Conservation (phyloP, 1,284 basidiomycete species). For the Ceratobasidium sp. region DNA sequence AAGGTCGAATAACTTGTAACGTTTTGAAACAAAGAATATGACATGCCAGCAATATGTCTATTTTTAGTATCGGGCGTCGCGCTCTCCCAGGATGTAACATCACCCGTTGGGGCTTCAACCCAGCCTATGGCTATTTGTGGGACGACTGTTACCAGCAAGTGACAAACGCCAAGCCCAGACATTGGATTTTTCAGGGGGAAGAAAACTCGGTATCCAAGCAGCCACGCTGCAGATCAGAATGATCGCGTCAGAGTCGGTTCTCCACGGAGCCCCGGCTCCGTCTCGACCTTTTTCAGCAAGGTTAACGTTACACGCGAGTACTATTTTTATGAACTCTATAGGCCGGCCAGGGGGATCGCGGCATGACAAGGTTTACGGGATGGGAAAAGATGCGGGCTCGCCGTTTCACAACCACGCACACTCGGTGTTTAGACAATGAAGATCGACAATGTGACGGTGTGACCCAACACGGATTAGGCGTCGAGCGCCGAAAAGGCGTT, state of each 20-base stretch:
- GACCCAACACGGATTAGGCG: constrained; percentile 23
- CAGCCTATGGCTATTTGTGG: constrained; percentile 6
- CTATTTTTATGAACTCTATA: constrained; percentile 22
- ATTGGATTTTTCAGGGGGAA: background rate
- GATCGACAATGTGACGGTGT: background rate
- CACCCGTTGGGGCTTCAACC: background rate
- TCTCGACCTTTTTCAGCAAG: constrained; percentile 14
- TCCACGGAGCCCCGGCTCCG: background rate
- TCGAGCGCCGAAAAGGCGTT: constrained; percentile 7
- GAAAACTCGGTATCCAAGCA: constrained; percentile 35
- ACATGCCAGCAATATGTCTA: background rate
- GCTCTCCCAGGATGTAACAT: background rate
- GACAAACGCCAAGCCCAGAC: background rate
- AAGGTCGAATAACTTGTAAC: constrained; percentile 29
- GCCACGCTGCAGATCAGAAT: constrained; percentile 8
- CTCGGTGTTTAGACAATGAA: constrained; percentile 17
- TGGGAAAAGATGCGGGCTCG: constrained; percentile 11
- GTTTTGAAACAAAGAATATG: background rate
- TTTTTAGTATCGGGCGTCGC: background rate
- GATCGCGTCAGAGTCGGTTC: constrained; percentile 7
- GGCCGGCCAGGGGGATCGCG: constrained; percentile 9
- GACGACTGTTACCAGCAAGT: constrained; percentile 5
- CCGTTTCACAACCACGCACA: constrained; percentile 22
- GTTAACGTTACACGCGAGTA: background rate
- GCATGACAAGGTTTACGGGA: constrained; percentile 3